Evolutionary conservation across 495 filamentous ascomycete genomes (phyloP).

Genomic region (Penicillium fimorum): DNA sequence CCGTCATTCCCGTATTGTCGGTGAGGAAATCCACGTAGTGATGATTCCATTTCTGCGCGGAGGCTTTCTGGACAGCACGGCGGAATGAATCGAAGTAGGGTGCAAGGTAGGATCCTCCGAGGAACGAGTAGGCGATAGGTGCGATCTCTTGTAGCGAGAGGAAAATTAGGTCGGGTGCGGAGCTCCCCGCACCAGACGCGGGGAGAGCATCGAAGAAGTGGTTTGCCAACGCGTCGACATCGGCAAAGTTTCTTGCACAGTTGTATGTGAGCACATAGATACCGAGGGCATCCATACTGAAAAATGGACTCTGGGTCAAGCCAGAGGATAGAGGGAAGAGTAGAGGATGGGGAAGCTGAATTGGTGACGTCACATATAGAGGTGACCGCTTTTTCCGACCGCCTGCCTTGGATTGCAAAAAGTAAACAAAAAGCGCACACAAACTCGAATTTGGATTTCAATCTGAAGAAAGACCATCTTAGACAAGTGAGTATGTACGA

Average conservation of each 20-base stretch:
- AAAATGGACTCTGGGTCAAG: not conserved
- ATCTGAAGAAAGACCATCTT: not conserved
- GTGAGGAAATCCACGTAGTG: conserved; percentile 53
- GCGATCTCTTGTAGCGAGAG: conserved; percentile 88
- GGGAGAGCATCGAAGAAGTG: conserved; percentile 71
- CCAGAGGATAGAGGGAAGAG: not conserved
- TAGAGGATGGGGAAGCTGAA: not conserved
- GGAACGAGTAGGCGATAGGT: conserved; percentile 76
- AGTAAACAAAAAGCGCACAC: not conserved
- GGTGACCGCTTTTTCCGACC: conserved; percentile 3
- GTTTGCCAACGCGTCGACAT: conserved; percentile 61
- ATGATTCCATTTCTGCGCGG: conserved; percentile 37
- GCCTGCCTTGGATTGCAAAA: not conserved
- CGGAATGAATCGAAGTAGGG: conserved; percentile 71
- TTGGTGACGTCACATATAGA: conserved; percentile 2
- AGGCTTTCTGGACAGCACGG: conserved; percentile 67
- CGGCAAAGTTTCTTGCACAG: conserved; percentile 68
- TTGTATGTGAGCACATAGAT: conserved; percentile 88
- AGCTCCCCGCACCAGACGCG: conserved; percentile 34
- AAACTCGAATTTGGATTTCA: not conserved
- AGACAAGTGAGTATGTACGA: not conserved
- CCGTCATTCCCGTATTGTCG: conserved; percentile 84
- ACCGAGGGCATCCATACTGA: conserved; percentile 47
- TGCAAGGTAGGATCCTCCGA: conserved; percentile 76
- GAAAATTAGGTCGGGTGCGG: conserved; percentile 66